phyloP scores from a whole-genome alignment of 108 stramenopile species.

The Cyclotella choctawhatcheeana region DNA sequence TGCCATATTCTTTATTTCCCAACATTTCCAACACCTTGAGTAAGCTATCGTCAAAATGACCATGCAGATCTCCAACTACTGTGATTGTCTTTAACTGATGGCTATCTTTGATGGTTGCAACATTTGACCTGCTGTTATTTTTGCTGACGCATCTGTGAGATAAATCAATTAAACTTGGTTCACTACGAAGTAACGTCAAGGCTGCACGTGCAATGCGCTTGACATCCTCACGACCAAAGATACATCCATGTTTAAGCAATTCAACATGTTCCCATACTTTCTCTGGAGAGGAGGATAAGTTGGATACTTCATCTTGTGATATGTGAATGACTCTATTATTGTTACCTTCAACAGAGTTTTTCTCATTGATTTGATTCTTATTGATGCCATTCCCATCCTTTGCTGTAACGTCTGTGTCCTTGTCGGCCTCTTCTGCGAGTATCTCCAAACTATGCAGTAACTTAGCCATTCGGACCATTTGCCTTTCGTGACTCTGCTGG shows the following conservation, averaged over 20 bases:
- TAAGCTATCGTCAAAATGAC: neutral
- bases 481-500: neutral
- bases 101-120: too few species aligned
- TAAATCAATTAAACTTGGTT: neutral
- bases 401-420: neutral
- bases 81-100: neutral
- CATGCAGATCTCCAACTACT: neutral
- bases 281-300: neutral
- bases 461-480: neutral
- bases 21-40: neutral
- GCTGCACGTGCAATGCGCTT: neutral
- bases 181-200: neutral
- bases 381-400: neutral
- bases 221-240: neutral
- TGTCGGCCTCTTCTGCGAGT: neutral
- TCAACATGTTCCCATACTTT: neutral
- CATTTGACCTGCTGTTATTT: too few species aligned
- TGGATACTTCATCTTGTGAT: neutral
- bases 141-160: neutral
- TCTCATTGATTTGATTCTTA: neutral
- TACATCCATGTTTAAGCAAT: neutral
- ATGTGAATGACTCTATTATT: neutral
- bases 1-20: neutral
- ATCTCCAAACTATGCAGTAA: neutral
- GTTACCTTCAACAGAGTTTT: neutral